Evolutionary conservation across 2,329 filamentous ascomycete genomes (phyloP).

Genomic region (Sporothrix variecibatus): DNA sequence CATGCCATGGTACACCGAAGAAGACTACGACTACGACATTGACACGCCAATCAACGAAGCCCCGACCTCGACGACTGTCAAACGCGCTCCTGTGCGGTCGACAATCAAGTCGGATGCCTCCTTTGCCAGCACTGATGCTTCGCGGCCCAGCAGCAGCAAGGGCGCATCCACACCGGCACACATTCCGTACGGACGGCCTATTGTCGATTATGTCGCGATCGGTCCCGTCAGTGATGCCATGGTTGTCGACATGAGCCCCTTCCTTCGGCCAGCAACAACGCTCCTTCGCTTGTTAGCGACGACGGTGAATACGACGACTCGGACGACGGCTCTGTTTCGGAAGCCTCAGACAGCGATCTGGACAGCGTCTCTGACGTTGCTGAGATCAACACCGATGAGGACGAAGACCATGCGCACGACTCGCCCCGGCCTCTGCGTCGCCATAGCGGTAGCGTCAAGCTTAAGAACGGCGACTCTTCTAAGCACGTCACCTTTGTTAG

Average conservation of each 20-base stretch:
- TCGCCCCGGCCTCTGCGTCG: slow-evolving; percentile 47
- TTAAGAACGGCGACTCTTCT: slow-evolving; percentile 54
- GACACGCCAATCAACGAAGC: background rate
- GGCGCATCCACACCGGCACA: slow-evolving; percentile 45
- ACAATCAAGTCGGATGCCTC: slow-evolving; percentile 40
- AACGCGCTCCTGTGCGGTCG: slow-evolving; percentile 62
- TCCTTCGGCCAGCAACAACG: slow-evolving; percentile 71
- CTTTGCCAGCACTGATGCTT: background rate
- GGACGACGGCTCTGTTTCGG: slow-evolving; percentile 64
- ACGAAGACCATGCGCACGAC: slow-evolving; percentile 41
- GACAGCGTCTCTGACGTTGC: slow-evolving; percentile 62
- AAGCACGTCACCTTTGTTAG: slow-evolving; percentile 60
- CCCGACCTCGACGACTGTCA: slow-evolving; percentile 38
- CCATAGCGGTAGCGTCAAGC: slow-evolving; percentile 47
- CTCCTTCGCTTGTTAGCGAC: slow-evolving; percentile 77
- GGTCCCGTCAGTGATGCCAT: slow-evolving; percentile 40
- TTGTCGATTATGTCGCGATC: slow-evolving; percentile 36
- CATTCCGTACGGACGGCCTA: slow-evolving; percentile 45
- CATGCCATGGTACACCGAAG: slow-evolving; percentile 48
- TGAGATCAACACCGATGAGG: slow-evolving; percentile 63
- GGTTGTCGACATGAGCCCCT: slow-evolving; percentile 66
- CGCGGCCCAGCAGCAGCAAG: slow-evolving; percentile 61
- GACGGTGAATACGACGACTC: slow-evolving; percentile 77
- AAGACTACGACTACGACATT: slow-evolving; percentile 57
- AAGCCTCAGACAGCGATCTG: slow-evolving; percentile 59